A percentile compares a stretch with the other conserved stretches of the same genome.
Conservation (phyloP, 73 alveolate species). For the Paramecium pentaurelia region DNA sequence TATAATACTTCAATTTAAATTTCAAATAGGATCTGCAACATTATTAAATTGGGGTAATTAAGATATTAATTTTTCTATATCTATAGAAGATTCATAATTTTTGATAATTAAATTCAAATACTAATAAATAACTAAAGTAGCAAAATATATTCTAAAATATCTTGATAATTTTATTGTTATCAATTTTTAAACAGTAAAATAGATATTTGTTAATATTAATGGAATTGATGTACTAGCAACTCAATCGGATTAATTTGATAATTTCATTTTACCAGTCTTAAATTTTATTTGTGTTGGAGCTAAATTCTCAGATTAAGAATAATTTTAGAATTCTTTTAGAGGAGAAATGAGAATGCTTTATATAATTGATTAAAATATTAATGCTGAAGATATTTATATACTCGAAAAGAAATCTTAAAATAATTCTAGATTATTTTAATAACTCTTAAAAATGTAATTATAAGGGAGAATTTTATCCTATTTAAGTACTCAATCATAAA, state of each 20-base stretch:
- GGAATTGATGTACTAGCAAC: not conserved
- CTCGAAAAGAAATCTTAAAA: not conserved
- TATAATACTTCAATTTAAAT: not conserved
- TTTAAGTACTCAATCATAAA: not conserved
- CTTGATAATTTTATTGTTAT: not conserved
- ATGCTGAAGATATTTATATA: not conserved
- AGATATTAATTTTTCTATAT: not conserved
- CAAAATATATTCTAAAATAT: not conserved
- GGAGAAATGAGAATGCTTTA: slow-evolving; percentile 17
- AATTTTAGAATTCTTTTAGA: not conserved
- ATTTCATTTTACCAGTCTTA: not conserved
- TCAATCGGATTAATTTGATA: not conserved
- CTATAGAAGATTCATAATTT: not conserved
- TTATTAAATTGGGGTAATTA: not conserved
- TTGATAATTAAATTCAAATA: not conserved
- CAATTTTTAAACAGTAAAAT: not conserved
- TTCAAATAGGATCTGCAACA: not conserved
- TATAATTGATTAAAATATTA: not conserved
- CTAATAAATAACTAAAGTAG: not conserved
- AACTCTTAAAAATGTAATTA: not conserved
- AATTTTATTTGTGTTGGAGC: not conserved
- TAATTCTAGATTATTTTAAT: not conserved
- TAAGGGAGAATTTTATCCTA: not conserved
- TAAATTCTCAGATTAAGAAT: not conserved
- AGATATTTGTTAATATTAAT: not conserved